Base-by-base conservation (phyloP, 2,329 filamentous ascomycete species). In the Monilinia fructigena region DNA sequence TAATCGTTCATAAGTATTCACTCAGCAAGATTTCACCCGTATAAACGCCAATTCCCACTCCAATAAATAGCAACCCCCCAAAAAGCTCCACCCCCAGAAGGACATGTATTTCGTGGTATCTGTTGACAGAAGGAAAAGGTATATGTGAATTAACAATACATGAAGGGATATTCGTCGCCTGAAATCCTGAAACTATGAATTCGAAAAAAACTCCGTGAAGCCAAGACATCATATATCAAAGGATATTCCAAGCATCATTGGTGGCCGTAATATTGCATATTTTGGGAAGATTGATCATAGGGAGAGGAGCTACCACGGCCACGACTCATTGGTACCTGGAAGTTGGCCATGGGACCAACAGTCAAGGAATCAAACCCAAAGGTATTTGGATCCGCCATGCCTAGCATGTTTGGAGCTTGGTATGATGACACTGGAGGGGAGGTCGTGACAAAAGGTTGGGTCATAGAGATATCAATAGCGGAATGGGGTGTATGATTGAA, bases 41-140 rank as follows among this genome's bases (percentile, higher is more conserved):
- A 35, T 23, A 16, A 45, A 58, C 28, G 50, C 31, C 40, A 40
- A 28, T 26, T 38, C 12, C 14, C 26, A 55, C 28, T 40, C 8
- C 10, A 42, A 26, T 3, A 11, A 11, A 45, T 38, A 40, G 20
- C 42, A 64, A 50, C 42, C 54, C 54, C 23, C 58, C 60, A 48
- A 55, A 45, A 66, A 58, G 35, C 55, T 5, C 40, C 12, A 42
- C 12, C 11, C 1, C 12, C 55, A 63, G 40, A 55, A 59, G 58
- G 45, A 70, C 59, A 64, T 68, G 63, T 59, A 28, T 54, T 47
- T 69, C 68, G 61, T 74, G 73, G 72, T 74, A 74, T 74, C 71
- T 72, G 71, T 69, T 53, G 64, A 68, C 42, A 68, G 53, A 65
- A 55, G 55, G 60, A 70, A 68, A 55, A 55, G 40, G 54, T 31